phyloP scores from a whole-genome alignment of 1,139 yeast genomes.

The Lodderomyces jiufengensis region DNA sequence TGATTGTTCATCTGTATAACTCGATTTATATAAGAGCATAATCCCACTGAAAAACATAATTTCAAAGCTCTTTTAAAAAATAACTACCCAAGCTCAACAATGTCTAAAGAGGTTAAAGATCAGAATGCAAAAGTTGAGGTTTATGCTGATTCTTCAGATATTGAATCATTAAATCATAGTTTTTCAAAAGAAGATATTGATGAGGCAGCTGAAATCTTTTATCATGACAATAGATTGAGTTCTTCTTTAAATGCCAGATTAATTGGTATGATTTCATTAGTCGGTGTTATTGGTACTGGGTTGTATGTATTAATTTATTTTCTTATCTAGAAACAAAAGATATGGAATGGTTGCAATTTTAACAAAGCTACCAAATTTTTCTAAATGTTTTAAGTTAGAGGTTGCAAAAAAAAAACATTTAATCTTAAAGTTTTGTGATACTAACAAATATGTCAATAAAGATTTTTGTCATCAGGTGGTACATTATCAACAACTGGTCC shows the following conservation, averaged over 20 bases:
- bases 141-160: slow-evolving; percentile 5
- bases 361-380: neutral
- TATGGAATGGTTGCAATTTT: too few species aligned
- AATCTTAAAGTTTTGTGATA: neutral
- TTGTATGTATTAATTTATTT: slow-evolving; percentile 7
- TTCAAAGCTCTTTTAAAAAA: too few species aligned
- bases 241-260: slow-evolving; percentile 25
- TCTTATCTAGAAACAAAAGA: too few species aligned
- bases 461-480: slow-evolving; percentile 20
- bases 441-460: neutral
- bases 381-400: too few species aligned
- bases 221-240: slow-evolving; percentile 14
- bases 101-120: slow-evolving; percentile 2
- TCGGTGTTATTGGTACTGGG: slow-evolving; percentile 28
- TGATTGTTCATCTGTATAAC: too few species aligned
- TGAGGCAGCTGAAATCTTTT: slow-evolving; percentile 12
- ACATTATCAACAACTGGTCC: slow-evolving; percentile 19
- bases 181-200: slow-evolving; percentile 7
- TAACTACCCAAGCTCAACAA: neutral
- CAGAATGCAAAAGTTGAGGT: slow-evolving; percentile 1
- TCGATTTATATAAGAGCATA: too few species aligned
- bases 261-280: slow-evolving; percentile 30
- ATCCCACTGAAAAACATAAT: too few species aligned
- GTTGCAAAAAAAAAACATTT: too few species aligned
- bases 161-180: slow-evolving; percentile 8